phyloP scores from a whole-genome alignment of 1,284 basidiomycete species.

The Microstroma glucosiphilum region DNA sequence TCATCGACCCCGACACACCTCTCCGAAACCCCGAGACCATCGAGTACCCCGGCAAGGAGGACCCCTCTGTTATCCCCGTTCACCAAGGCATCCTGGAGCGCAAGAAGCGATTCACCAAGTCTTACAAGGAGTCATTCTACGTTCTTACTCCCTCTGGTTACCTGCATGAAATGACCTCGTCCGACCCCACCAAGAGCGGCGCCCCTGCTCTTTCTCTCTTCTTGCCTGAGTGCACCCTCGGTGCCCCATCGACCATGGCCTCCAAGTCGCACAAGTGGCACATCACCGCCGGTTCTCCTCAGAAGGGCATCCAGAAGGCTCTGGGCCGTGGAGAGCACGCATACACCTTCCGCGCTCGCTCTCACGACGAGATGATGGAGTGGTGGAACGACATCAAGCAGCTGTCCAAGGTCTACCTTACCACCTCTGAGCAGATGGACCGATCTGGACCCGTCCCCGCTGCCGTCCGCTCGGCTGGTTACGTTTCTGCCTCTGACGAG shows the following conservation, averaged over 20 bases:
- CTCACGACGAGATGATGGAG: conserved; percentile 97
- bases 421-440: conserved; percentile 89
- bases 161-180: conserved; percentile 80
- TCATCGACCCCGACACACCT: conserved; percentile 90
- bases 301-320: conserved; percentile 61
- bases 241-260: conserved; percentile 71
- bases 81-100: conserved; percentile 88
- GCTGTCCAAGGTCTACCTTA: conserved; percentile 90
- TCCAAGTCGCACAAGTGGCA: conserved; percentile 90
- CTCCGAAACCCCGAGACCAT: conserved; percentile 59
- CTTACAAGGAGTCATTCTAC: conserved; percentile 71
- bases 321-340: conserved; percentile 59
- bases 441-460: conserved; percentile 85
- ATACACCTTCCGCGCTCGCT: conserved; percentile 84
- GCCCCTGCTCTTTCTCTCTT: conserved; percentile 79
- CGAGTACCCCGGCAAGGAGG: conserved; percentile 86
- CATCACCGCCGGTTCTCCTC: conserved; percentile 65
- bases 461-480: conserved; percentile 81
- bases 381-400: conserved; percentile 99
- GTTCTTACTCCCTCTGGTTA: conserved; percentile 93
- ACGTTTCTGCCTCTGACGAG: conserved; percentile 57
- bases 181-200: conserved; percentile 65
- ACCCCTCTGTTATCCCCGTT: conserved; percentile 78
- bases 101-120: conserved; percentile 91
- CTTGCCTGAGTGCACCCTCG: conserved; percentile 90